These are phyloP conservation scores for Coemansia sp. DNA, from an alignment of 192 early-diverging fungal genomes.

Conservation along the genomic window DNA sequence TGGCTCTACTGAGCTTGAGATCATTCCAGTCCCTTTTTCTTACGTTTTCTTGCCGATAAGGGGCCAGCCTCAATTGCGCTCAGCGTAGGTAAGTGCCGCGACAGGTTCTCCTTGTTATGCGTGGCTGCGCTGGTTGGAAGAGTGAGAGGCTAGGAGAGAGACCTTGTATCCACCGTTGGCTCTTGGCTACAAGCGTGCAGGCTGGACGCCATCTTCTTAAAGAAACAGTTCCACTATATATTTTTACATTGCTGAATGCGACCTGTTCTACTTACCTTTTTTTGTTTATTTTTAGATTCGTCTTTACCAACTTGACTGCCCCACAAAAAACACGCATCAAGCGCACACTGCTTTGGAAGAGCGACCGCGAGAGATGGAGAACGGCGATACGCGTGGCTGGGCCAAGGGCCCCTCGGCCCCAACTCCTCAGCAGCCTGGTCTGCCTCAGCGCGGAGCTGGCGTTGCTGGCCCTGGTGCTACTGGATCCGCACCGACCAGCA, in stretches of 20 bases:
- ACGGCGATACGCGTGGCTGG: conserved; percentile 25
- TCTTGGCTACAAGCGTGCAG: neutral
- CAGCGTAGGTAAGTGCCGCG: neutral
- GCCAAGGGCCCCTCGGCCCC: conserved; percentile 5
- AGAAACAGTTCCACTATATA: neutral
- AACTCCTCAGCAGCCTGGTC: conserved; percentile 7
- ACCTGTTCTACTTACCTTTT: neutral
- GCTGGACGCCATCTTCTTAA: neutral
- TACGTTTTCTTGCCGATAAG: neutral
- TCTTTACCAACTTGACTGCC: neutral
- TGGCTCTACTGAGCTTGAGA: neutral
- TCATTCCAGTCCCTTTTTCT: neutral
- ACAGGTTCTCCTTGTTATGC: neutral
- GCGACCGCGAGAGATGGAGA: conserved; percentile 9
- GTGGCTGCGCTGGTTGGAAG: neutral
- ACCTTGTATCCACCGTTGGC: neutral
- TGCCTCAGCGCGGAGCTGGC: neutral
- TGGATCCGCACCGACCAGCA: neutral
- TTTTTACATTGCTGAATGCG: neutral
- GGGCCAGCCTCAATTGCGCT: conserved; percentile 1
- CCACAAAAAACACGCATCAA: neutral
- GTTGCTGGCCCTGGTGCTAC: neutral
- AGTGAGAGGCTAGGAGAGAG: neutral
- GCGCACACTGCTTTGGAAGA: neutral
- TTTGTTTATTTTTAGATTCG: neutral